Percentiles rank a stretch among this genome's conserved stretches.
phyloP scores from a whole-genome alignment of 139 green algal species.

The Mesotaenium endlicherianum region DNA sequence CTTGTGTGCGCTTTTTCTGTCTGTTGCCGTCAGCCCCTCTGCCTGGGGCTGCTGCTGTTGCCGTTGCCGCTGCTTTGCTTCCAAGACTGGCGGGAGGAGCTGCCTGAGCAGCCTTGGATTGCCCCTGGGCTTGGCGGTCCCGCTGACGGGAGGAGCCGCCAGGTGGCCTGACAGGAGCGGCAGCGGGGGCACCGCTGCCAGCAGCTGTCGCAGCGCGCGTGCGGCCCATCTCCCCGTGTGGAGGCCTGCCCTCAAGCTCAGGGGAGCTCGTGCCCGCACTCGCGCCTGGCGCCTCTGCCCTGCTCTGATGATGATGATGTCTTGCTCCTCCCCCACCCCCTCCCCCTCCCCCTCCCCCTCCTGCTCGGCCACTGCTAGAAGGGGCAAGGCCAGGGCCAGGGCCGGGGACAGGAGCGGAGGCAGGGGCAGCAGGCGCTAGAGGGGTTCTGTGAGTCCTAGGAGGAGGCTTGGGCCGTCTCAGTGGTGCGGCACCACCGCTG shows the following conservation, averaged over 20 bases:
- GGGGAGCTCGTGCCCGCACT: neutral
- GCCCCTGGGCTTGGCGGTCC: neutral
- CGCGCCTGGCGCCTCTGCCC: neutral
- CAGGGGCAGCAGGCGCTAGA: too few relatives aligned
- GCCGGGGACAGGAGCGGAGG: neutral
- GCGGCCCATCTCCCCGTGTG: neutral
- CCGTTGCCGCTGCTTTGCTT: neutral
- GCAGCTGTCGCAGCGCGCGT: neutral
- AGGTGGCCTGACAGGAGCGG: too few relatives aligned
- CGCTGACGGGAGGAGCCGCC: neutral
- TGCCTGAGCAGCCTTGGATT: neutral
- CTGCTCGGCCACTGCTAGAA: neutral
- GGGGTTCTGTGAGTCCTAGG: too few relatives aligned
- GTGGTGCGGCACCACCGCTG: too few relatives aligned
- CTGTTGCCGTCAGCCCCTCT: too few relatives aligned
- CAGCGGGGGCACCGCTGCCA: too few relatives aligned
- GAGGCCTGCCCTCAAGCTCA: neutral
- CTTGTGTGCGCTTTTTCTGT: too few relatives aligned
- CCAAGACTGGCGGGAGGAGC: neutral
- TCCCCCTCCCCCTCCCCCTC: neutral
- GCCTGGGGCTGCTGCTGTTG: neutral
- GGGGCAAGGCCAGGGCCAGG: neutral
- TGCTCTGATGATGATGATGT: neutral
- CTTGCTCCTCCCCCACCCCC: neutral
- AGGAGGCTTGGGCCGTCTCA: too few relatives aligned